Evolutionary conservation across 306 rosid species (phyloP), one percentile per base, ranked within the genome.

Genomic region (Lagenaria siceraria): DNA sequence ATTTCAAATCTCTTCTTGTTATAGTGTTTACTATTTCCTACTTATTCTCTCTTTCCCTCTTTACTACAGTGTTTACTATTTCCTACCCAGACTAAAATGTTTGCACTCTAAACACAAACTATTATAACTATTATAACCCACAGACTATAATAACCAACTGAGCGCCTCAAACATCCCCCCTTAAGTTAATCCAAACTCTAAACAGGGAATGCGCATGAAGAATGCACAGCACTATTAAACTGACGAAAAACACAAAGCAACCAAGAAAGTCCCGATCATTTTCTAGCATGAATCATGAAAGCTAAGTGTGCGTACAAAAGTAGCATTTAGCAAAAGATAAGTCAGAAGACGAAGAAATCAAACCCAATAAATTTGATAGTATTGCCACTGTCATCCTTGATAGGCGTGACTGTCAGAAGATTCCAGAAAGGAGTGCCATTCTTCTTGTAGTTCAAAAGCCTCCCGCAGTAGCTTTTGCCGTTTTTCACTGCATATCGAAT

Each of bases 381-480:
- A 0, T 85, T 92, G 75, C 97, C 98, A n/a, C 10, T 24, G 77
- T 83, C 95, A 83, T 92, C 92, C 79, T 88, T 92, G 80, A 95
- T 92, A 18, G 99, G 99, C 25, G 99, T 88, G 82, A 95, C 2
- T 35, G 99, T 92, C 77, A 95, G 99, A 80, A 95, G 97, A 85
- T 95, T 95, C 99, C 99, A 95, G 83, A 95, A 95, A 2, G 92
- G 92, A 24, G 97, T 86, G 54, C 98, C 96, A 53, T 95, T 79
- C 85, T 95, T 95, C 90, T 92, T 95, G 93, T 95, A 95, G 91
- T 95, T 95, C 78, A 88, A 84, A 69, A 95, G 87, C 86, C 99
- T 88, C 0, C 99, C 96, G 13, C 96, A 92, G 84, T 89, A 95
- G 73, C 91, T 90, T 65, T 17, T 83, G 56, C 99, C 99, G 55